Evolutionary conservation across 164 flowering plant genomes (phyloP), one percentile per base, ranked within the genome.

Genomic region (Akebia trifoliata): DNA sequence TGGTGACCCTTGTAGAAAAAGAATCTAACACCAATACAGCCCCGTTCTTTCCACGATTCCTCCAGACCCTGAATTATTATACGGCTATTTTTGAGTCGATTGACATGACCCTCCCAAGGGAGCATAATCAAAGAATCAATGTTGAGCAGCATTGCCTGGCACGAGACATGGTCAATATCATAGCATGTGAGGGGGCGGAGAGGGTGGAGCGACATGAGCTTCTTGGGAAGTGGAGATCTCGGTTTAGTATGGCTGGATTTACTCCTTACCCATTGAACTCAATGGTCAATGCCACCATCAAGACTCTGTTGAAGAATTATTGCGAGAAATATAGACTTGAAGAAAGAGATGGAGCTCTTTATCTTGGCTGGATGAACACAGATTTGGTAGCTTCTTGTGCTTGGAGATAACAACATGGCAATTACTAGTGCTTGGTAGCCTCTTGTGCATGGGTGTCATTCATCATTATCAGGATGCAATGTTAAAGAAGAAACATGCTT

Each of bases 141-240:
- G 81, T 81, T 0, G 95, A 86, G 67, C 90, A 86, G 70, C 90
- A 86, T 47, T 86, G n/a, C n/a, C n/a, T n/a, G n/a, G n/a, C n/a
- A n/a, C n/a, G n/a, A n/a, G n/a, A n/a, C n/a, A n/a, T n/a, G n/a
- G n/a, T n/a, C n/a, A n/a, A n/a, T n/a, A n/a, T n/a, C n/a, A n/a
- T n/a, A n/a, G n/a, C n/a, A n/a, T n/a, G n/a, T n/a, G n/a, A n/a
- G n/a, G n/a, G n/a, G n/a, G n/a, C n/a, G n/a, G n/a, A n/a, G n/a
- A n/a, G n/a, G n/a, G n/a, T n/a, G n/a, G n/a, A n/a, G n/a, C n/a
- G n/a, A n/a, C n/a, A n/a, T n/a, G n/a, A n/a, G 90, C 60, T 70
- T 54, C 69, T 79, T 1, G 81, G 79, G 22, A 84, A 86, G 65
- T 86, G 90, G 90, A 66, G 63, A 47, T 70, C 80, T 2, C 61